Conservation (phyloP, 2,329 filamentous ascomycete genomes). For the Metarhizium rileyi region DNA sequence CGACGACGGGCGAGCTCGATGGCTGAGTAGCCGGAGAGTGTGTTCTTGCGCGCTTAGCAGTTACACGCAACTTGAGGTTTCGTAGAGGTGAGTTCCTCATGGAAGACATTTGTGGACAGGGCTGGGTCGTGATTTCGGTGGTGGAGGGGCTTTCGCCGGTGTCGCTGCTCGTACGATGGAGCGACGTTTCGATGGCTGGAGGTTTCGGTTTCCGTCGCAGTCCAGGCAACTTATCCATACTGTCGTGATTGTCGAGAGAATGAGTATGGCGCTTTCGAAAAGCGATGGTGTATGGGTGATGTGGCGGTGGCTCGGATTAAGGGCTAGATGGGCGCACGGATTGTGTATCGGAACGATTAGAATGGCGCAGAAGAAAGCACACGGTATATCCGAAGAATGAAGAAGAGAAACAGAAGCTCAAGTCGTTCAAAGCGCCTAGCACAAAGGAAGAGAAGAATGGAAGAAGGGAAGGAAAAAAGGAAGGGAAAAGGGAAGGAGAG, state of each 20-base stretch:
- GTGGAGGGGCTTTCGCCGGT: slow-evolving; percentile 14
- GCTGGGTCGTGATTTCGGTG: slow-evolving; percentile 3
- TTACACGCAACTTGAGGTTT: slow-evolving; percentile 33
- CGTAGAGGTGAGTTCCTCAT: slow-evolving; percentile 32
- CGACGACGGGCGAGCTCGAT: slow-evolving; percentile 18
- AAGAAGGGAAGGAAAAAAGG: no score
- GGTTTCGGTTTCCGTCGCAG: slow-evolving; percentile 35
- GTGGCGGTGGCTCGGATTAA: background rate
- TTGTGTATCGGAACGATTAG: background rate
- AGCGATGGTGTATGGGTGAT: background rate
- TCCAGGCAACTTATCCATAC: slow-evolving; percentile 33
- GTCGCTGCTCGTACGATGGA: slow-evolving; percentile 23
- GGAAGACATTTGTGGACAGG: slow-evolving; percentile 14
- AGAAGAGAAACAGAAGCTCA: background rate
- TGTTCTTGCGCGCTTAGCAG: slow-evolving; percentile 35
- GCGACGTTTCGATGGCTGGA: slow-evolving; percentile 31
- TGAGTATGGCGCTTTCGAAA: background rate
- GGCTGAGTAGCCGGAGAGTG: slow-evolving; percentile 28
- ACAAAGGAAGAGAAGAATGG: slow-evolving; percentile 2
- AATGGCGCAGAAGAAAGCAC: background rate
- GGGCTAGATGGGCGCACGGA: background rate
- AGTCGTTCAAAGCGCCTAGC: background rate
- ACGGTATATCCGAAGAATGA: background rate
- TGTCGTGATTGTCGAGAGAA: background rate
- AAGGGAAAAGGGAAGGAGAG: background rate